Conservation (phyloP, 148 eudicot genomes). For the Vaccinium myrtillus region DNA sequence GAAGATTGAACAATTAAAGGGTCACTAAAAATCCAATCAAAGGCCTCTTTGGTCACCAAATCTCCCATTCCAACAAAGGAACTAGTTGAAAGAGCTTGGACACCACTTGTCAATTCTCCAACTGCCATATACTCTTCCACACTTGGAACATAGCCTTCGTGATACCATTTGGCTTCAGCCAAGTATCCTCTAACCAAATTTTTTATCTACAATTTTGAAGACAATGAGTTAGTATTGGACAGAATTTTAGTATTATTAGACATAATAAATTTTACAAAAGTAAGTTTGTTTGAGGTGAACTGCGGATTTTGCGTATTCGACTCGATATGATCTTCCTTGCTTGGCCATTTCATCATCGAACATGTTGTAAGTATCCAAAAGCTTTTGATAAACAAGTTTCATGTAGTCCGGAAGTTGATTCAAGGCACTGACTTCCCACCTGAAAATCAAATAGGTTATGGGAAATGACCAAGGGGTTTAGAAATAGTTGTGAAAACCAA, state of each 20-base stretch:
- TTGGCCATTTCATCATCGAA: constrained; percentile 33
- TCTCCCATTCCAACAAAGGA: constrained; percentile 41
- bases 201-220: constrained; percentile 21
- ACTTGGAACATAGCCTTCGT: constrained; percentile 31
- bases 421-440: constrained; percentile 38
- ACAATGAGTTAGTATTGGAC: not conserved
- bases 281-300: constrained; percentile 12
- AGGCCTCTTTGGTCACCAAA: constrained; percentile 26
- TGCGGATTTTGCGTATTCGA: constrained; percentile 27
- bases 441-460: constrained; percentile 5
- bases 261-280: not conserved
- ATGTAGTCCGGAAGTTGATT: constrained; percentile 43
- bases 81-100: constrained; percentile 15
- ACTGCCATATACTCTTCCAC: constrained; percentile 41
- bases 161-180: constrained; percentile 42
- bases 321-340: constrained; percentile 29
- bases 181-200: constrained; percentile 26
- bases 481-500: too few relatives aligned
- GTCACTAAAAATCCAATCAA: constrained; percentile 36
- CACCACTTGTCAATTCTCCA: constrained; percentile 23
- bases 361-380: constrained; percentile 33
- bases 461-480: too few relatives aligned
- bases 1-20: constrained; percentile 30
- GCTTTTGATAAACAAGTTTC: constrained; percentile 24
- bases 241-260: not conserved